phyloP scores from a whole-genome alignment of 306 rosid genomes.

The Malus fusca region DNA sequence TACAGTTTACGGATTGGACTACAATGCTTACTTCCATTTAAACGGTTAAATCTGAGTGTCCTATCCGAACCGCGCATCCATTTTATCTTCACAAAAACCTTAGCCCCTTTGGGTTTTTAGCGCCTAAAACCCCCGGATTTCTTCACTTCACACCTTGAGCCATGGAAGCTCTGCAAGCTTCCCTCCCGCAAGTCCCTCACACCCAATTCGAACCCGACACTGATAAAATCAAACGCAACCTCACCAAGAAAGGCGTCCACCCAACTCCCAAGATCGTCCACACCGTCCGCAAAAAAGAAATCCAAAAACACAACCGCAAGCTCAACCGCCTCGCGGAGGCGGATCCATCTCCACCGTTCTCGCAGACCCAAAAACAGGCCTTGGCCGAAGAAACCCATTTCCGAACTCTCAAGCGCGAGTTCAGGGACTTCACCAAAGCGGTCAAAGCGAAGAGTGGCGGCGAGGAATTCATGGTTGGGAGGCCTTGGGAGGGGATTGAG shows the following conservation, averaged over 20 bases:
- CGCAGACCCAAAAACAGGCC: slow-evolving; percentile 35
- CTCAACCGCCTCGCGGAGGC: slow-evolving; percentile 26
- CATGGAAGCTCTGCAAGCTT: slow-evolving; percentile 53
- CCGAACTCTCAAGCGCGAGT: slow-evolving; percentile 49
- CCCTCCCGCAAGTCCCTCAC: slow-evolving; percentile 10
- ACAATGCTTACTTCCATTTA: no score
- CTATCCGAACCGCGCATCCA: background rate
- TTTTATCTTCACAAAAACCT: slow-evolving; percentile 5
- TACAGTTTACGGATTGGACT: no score
- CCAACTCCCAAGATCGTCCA: slow-evolving; percentile 78
- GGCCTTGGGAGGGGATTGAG: slow-evolving; percentile 66
- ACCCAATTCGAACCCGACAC: slow-evolving; percentile 59
- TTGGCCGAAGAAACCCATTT: slow-evolving; percentile 46
- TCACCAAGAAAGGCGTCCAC: slow-evolving; percentile 41
- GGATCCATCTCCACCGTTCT: slow-evolving; percentile 29
- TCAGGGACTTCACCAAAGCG: slow-evolving; percentile 40
- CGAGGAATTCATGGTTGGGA: slow-evolving; percentile 37
- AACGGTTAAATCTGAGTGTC: background rate
- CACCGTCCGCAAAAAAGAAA: slow-evolving; percentile 71
- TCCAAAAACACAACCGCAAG: slow-evolving; percentile 71
- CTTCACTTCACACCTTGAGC: background rate
- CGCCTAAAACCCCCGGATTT: background rate
- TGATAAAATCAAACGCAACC: slow-evolving; percentile 45
- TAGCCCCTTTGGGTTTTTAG: background rate
- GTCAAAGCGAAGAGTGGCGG: slow-evolving; percentile 20